These are phyloP conservation scores for Lactifluus pinguis DNA, from an alignment of 768 basidiomycete genomes.

Conservation along the genomic window DNA sequence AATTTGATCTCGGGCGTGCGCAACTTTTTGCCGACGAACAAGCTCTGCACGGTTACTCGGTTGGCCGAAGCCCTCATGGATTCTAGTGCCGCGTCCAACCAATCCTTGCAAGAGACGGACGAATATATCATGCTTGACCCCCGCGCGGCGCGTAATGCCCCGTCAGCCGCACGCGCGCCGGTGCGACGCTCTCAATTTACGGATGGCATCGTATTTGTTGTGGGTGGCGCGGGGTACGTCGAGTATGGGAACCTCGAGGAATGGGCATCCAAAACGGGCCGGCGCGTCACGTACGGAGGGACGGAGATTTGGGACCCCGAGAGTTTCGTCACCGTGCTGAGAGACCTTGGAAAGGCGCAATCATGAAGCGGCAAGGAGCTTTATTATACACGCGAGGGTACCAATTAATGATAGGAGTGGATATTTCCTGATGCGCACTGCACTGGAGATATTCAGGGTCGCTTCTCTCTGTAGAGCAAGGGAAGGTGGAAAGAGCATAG, in stretches of 20 bases:
- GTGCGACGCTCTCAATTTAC: conserved; percentile 64
- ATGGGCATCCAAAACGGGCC: conserved; percentile 78
- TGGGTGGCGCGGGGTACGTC: conserved; percentile 95
- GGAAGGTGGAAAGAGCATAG: background rate
- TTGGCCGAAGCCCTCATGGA: conserved; percentile 97
- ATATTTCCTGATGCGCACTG: no score
- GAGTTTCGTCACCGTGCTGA: conserved; percentile 69
- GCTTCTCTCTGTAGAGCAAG: background rate
- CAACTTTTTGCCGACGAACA: conserved; percentile 93
- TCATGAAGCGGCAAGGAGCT: conserved; percentile 15
- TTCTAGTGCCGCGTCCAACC: conserved; percentile 80
- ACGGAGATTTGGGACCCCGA: conserved; percentile 91
- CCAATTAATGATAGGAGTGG: no score
- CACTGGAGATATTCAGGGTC: background rate
- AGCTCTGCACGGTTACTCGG: conserved; percentile 86
- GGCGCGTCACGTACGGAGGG: conserved; percentile 86
- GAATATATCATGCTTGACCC: conserved; percentile 51
- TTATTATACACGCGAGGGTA: no score
- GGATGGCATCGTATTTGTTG: conserved; percentile 88
- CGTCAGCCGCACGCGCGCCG: conserved; percentile 26
- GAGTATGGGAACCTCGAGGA: conserved; percentile 96
- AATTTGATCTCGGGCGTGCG: conserved; percentile 96
- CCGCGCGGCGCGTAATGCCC: conserved; percentile 32
- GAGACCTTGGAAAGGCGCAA: conserved; percentile 44
- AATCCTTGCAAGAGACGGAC: conserved; percentile 51